Percentiles rank a stretch among this genome's conserved stretches.
These are phyloP conservation scores for Apiospora sp. DNA, from an alignment of 2,329 filamentous ascomycete genomes.

Conservation along the genomic window DNA sequence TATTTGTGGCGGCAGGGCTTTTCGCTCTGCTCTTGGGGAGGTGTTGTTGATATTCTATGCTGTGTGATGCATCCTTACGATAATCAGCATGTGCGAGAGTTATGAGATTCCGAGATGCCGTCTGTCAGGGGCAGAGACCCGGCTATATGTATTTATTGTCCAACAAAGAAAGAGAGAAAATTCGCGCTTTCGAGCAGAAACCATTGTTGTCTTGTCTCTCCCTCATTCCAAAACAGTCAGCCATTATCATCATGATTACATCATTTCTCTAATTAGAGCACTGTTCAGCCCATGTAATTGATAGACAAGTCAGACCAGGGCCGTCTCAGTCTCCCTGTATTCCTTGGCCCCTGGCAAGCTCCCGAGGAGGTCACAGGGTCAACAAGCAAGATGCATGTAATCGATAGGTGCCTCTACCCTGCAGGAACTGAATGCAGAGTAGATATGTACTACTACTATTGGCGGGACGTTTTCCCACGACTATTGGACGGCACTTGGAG, in stretches of 20 bases:
- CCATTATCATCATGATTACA: slow-evolving; percentile 10
- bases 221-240: not conserved
- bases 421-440: not conserved
- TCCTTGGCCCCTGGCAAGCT: not conserved
- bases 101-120: not conserved
- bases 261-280: not conserved
- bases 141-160: slow-evolving; percentile 18
- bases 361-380: not conserved
- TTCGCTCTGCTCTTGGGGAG: not conserved
- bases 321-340: slow-evolving; percentile 7
- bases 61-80: slow-evolving; percentile 8
- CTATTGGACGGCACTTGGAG: not conserved
- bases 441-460: not conserved
- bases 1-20: not conserved
- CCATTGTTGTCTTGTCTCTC: slow-evolving; percentile 4
- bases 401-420: not conserved
- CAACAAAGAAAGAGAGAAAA: slow-evolving; percentile 14
- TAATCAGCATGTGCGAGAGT: slow-evolving; percentile 16
- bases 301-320: not conserved
- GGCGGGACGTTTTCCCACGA: not conserved
- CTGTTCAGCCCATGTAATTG: not conserved
- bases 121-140: slow-evolving; percentile 20
- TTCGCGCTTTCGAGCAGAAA: not conserved
- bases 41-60: not conserved
- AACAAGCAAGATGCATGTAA: slow-evolving; percentile 13